Conservation (phyloP, 2,329 filamentous ascomycete genomes). For the Knufia petricola region DNA sequence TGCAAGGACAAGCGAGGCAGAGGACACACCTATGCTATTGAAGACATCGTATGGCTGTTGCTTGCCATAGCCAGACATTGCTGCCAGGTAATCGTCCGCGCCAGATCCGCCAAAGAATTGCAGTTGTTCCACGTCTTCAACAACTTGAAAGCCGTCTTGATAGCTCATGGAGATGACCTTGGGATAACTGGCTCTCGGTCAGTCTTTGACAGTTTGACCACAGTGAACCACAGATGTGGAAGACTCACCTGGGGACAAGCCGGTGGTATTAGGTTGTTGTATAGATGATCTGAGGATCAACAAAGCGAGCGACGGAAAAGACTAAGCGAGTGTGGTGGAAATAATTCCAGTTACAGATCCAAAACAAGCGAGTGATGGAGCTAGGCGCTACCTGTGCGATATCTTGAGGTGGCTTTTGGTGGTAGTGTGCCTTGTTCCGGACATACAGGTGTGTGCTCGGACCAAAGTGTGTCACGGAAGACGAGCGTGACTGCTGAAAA, state of each 20-base stretch:
- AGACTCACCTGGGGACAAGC: conserved; percentile 36
- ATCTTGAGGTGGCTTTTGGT: conserved; percentile 6
- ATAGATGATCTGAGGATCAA: conserved; percentile 30
- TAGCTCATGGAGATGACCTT: conserved; percentile 9
- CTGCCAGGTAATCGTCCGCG: conserved; percentile 4
- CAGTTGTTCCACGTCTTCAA: conserved; percentile 6
- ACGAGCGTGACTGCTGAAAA: conserved; percentile 2
- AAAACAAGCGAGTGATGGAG: conserved; percentile 37
- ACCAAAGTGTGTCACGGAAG: conserved; percentile 4
- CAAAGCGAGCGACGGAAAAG: conserved; percentile 38
- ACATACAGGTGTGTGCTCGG: conserved; percentile 8
- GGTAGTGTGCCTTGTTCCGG: conserved; percentile 1
- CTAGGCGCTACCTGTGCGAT: conserved; percentile 19
- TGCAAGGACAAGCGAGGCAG: not conserved
- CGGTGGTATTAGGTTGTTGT: conserved; percentile 39
- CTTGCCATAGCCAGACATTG: conserved; percentile 9
- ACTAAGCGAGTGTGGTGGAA: conserved; percentile 38
- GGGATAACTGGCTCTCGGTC: conserved; percentile 1
- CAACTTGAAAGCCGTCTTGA: conserved; percentile 8
- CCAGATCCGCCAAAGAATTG: conserved; percentile 6
- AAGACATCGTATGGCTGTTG: conserved; percentile 2
- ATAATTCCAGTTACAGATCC: conserved; percentile 26
- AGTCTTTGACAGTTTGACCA: not conserved
- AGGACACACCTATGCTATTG: conserved; percentile 4
- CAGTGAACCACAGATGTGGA: not conserved